These are phyloP conservation scores for Bifiguratus adelaidae DNA, from an alignment of 192 early-diverging fungal genomes.

Conservation along the genomic window DNA sequence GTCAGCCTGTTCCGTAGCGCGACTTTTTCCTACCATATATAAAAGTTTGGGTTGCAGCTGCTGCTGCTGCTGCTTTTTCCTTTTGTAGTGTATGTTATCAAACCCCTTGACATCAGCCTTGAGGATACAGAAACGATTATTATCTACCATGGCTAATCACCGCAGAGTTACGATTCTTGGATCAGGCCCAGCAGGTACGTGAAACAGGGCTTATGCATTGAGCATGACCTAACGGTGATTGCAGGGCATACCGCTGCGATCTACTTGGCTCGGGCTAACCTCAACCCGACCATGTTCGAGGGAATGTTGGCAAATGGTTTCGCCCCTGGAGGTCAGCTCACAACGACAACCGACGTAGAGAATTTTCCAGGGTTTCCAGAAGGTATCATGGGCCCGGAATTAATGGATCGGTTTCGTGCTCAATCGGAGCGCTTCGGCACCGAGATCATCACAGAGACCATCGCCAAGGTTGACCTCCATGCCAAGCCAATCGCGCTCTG, in stretches of 20 bases:
- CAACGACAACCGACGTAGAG: constrained; percentile 94
- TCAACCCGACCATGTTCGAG: constrained; percentile 91
- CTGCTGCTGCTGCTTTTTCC: too few relatives aligned
- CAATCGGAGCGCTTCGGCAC: constrained; percentile 88
- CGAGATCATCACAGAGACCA: constrained; percentile 81
- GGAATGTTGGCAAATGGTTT: constrained; percentile 90
- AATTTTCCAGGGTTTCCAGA: constrained; percentile 94
- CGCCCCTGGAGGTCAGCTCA: constrained; percentile 59
- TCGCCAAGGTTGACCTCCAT: constrained; percentile 74
- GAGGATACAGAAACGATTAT: too few relatives aligned
- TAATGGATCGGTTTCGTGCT: constrained; percentile 78
- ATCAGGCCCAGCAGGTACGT: constrained; percentile 81
- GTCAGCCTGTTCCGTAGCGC: too few relatives aligned
- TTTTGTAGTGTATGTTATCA: too few relatives aligned
- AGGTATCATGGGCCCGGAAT: constrained; percentile 78
- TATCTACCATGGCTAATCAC: constrained; percentile 27
- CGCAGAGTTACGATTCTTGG: constrained; percentile 68
- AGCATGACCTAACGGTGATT: too few relatives aligned
- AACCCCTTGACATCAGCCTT: too few relatives aligned
- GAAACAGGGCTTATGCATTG: not conserved
- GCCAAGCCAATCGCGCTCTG: constrained; percentile 78
- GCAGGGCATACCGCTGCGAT: constrained; percentile 89
- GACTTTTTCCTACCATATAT: too few relatives aligned
- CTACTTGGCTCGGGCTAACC: constrained; percentile 89
- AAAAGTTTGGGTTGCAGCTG: too few relatives aligned